Evolutionary conservation across 345 rosid genomes (phyloP).

Genomic region (Populus davidiana): DNA sequence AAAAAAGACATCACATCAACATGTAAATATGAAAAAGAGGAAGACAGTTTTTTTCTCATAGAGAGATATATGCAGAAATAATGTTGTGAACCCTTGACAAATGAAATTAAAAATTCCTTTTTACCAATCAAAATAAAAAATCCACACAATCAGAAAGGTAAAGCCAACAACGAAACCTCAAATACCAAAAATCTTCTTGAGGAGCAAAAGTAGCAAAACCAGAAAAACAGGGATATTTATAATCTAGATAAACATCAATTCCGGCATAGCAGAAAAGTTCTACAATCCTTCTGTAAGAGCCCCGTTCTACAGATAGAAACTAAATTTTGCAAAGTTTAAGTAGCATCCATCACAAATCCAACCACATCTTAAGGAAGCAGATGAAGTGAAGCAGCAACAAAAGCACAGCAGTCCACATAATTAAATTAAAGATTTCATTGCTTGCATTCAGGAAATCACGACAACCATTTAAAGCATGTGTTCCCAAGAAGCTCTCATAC

Average conservation of each 20-base stretch:
- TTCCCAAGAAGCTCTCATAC: conserved; percentile 35
- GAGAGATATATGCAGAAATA: neutral
- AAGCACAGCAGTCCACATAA: conserved; percentile 40
- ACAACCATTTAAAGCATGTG: conserved; percentile 36
- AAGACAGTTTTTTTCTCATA: neutral
- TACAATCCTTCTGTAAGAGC: conserved; percentile 5
- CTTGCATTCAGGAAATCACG: conserved; percentile 35
- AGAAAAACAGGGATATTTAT: neutral
- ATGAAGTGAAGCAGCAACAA: conserved; percentile 39
- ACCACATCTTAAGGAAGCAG: conserved; percentile 25
- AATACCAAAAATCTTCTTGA: conserved; percentile 1
- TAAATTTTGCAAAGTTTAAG: conserved; percentile 12
- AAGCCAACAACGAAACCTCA: neutral
- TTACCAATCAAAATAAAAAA: neutral
- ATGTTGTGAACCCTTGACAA: neutral
- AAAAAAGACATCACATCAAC: neutral
- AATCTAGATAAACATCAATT: conserved; percentile 5
- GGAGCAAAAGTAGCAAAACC: conserved; percentile 13
- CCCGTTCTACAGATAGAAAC: conserved; percentile 13
- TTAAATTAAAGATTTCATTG: conserved; percentile 34
- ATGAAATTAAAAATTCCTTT: neutral
- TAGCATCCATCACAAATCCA: conserved; percentile 25
- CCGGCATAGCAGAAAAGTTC: conserved; percentile 18
- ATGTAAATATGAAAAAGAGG: neutral
- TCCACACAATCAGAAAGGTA: neutral